Conservation (phyloP, 202 grass and related monocot species). For the Eragrostis tef region DNA sequence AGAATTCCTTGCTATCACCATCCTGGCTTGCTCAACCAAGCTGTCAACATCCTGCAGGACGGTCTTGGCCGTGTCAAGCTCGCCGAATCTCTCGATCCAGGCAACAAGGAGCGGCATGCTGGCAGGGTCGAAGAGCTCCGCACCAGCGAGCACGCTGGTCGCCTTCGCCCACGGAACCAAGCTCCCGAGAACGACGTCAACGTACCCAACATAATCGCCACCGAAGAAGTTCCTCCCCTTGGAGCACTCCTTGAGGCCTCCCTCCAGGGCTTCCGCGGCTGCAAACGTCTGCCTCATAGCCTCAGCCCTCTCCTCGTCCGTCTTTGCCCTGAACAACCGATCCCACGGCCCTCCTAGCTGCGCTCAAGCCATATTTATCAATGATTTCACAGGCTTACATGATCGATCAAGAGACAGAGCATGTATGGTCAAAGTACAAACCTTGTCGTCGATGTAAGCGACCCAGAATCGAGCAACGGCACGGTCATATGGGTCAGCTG, state of each 20-base stretch:
- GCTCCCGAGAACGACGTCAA: conserved; percentile 45
- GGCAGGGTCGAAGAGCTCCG: conserved; percentile 25
- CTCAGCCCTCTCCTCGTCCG: conserved; percentile 17
- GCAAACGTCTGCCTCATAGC: neutral
- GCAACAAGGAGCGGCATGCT: conserved; percentile 46
- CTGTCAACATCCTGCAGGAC: conserved; percentile 34
- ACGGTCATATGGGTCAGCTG: conserved; percentile 46
- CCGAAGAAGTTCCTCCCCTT: conserved; percentile 52
- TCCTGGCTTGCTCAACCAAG: neutral
- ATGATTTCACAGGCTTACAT: too few species aligned
- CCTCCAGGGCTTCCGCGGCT: conserved; percentile 14
- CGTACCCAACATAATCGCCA: conserved; percentile 39
- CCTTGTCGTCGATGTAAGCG: conserved; percentile 51
- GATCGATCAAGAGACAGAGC: neutral
- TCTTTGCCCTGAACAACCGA: neutral
- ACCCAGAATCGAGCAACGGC: conserved; percentile 55
- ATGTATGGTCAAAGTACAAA: neutral
- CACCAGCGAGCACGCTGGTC: neutral
- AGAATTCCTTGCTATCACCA: neutral
- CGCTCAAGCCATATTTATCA: neutral
- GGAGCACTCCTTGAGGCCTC: conserved; percentile 31
- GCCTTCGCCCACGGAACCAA: conserved; percentile 6
- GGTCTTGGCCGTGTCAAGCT: conserved; percentile 20
- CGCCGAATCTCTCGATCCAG: conserved; percentile 48
- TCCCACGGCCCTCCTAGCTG: conserved; percentile 29